Base-by-base conservation (phyloP, 768 basidiomycete genomes). In the Hortiboletus campestris region DNA sequence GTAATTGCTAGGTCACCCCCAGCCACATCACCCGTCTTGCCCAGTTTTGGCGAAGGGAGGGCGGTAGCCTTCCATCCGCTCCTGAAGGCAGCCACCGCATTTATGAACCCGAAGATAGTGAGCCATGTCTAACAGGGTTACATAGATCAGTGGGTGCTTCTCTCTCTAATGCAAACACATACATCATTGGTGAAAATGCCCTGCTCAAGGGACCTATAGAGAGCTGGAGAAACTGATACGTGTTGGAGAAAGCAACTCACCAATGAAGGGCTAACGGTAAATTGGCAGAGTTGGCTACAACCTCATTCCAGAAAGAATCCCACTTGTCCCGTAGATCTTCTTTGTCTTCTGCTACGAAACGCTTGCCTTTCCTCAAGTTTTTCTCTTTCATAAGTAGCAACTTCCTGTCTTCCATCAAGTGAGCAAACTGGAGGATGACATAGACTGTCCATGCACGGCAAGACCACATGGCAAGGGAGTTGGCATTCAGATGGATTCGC, bases 181-280 rank as follows among this genome's bases (percentile, higher is more conserved):
- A 88, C 87, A 42, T 86, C 82, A 63, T 84, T 83, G 52, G 77
- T 76, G 61, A 89, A 84, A 6, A 89, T 64, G n/a, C 86, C 88
- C 29, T 77, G 75, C 61, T 85, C 77, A 48, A 85, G 60, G 10
- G 89, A 91, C 86, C 89, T 91, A 50, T 17, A 45, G 35, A 32
- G 53, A 42, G 32, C 13, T 22, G 50, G 22, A 59, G 60, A 47
- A 29, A 51, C 14, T 13, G 32, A 49, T 8, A 4, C 31, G 40
- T 34, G 16, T 25, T 34, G 14, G 16, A 50, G 25, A 35, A 55
- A 31, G 17, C 22, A 36, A 57, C 81, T 51, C 60, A 91, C 93
- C 91, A 94, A 67, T 96, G 94, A 53, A 92, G 70, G 3, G 92
- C 89, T 47, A 91, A 69, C 4, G 92, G 94, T n/a, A 93, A 72